phyloP scores from a whole-genome alignment of 164 flowering plant genomes.

The Nymphaea thermarum region DNA sequence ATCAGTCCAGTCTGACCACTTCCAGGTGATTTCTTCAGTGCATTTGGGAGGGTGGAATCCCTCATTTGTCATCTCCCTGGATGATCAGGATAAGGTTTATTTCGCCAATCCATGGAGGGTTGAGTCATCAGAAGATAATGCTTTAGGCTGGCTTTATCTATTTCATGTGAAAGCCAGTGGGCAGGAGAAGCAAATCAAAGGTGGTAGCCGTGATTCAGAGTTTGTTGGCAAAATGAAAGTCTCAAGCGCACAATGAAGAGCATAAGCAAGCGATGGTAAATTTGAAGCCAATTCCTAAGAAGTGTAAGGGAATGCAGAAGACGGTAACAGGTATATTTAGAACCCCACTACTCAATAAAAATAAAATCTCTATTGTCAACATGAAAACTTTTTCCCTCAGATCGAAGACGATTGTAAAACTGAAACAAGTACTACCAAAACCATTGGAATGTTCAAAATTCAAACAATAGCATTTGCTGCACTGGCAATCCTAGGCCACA shows the following conservation, averaged over 20 bases:
- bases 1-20: conserved; percentile 22
- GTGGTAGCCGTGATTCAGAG: conserved; percentile 14
- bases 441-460: background rate
- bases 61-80: conserved; percentile 58
- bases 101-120: conserved; percentile 33
- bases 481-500: conserved; percentile 20
- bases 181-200: conserved; percentile 9
- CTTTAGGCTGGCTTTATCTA: conserved; percentile 39
- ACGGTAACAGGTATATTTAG: conserved; percentile 37
- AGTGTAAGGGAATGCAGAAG: conserved; percentile 28
- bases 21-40: conserved; percentile 65
- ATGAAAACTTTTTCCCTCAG: too few species aligned
- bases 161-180: conserved; percentile 31
- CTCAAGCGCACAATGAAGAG: conserved; percentile 22
- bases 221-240: conserved; percentile 76
- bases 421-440: too few species aligned
- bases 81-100: conserved; percentile 45
- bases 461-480: conserved; percentile 13
- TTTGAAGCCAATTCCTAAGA: conserved; percentile 15
- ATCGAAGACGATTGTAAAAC: too few species aligned
- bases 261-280: conserved; percentile 15
- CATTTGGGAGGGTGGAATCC: conserved; percentile 50
- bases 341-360: conserved; percentile 7
- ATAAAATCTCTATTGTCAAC: too few species aligned
- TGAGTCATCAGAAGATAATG: conserved; percentile 24